Base-by-base conservation (phyloP, 305 asterid species). In the Fraxinus dipetala region DNA sequence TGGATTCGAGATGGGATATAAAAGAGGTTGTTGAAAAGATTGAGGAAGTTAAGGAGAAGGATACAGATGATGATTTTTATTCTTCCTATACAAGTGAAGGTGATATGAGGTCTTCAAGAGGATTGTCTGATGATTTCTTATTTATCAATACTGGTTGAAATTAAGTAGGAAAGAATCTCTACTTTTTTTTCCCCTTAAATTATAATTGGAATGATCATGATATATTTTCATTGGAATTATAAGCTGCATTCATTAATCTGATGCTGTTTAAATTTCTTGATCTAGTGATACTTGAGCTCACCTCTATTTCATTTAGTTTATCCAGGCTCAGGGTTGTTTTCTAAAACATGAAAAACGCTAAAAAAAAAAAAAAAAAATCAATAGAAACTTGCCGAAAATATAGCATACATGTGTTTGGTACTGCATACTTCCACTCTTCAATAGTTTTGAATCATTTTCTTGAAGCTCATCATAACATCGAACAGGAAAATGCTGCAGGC, bases 1-100 rank as follows among this genome's bases (percentile, higher is more conserved):
- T 78, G 16, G 97, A 91, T 8, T 86, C 70, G 40, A 82, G 99
- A 78, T 93, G 89, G 81, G 97, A 92, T 67, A 88, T 95, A 0
- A 89, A 81, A n/a, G 93, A 91, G 83, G 96, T 85, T 6, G 67
- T 56, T 22, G 95, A 84, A 40, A 89, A 78, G 88, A 90, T 95
- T 35, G 95, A 94, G 76, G 95, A 89, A 83, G 81, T 95, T 2
- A 89, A 84, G 67, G 67, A 56, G 51, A 90, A 78, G 80, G 94
- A 87, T 76, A 81, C 77, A 18, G 91, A 83, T 0, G 94, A 86
- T 13, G 92, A 91, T 56, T 85, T 81, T 82, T 82, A 88, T 70
- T 89, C 93, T 22, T 81, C 91, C 34, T 86, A 85, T 38, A 78
- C 93, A 0, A 87, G 95, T 65, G 93, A 90, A 36, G 82, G 84